These are phyloP conservation scores for Endocarpon pusillum DNA, from an alignment of 495 filamentous ascomycete genomes.

Conservation along the genomic window DNA sequence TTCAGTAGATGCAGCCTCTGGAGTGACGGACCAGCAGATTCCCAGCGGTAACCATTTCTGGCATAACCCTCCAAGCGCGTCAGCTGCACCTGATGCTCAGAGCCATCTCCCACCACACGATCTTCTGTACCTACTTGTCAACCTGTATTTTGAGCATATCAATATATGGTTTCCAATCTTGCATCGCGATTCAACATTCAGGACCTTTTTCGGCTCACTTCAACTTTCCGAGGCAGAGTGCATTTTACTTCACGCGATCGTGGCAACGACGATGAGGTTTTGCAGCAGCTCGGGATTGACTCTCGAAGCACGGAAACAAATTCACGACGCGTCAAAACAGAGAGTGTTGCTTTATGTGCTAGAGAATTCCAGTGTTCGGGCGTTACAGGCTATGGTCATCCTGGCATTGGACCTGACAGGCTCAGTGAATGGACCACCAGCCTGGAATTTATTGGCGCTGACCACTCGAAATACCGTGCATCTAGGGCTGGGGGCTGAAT, in stretches of 20 bases:
- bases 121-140: slow-evolving; percentile 60
- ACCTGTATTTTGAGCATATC: slow-evolving; percentile 81
- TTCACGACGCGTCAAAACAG: slow-evolving; percentile 65
- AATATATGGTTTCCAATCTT: slow-evolving; percentile 86
- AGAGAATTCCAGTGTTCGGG: slow-evolving; percentile 76
- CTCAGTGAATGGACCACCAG: slow-evolving; percentile 65
- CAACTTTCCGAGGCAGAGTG: slow-evolving; percentile 63
- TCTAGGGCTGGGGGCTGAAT: slow-evolving; percentile 64
- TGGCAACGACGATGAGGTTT: slow-evolving; percentile 70
- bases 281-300: slow-evolving; percentile 58
- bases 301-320: slow-evolving; percentile 48
- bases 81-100: slow-evolving; percentile 31
- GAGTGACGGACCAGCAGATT: too few species aligned
- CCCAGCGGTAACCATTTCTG: too few species aligned
- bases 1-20: too few species aligned
- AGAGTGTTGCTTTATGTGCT: slow-evolving; percentile 71
- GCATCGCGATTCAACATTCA: slow-evolving; percentile 60
- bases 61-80: background rate
- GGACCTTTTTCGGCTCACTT: slow-evolving; percentile 63
- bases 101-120: slow-evolving; percentile 74
- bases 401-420: slow-evolving; percentile 64
- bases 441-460: slow-evolving; percentile 76
- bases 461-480: slow-evolving; percentile 78
- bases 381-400: slow-evolving; percentile 71
- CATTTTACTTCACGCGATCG: slow-evolving; percentile 71